Conservation (phyloP, 257 asterid species). For the Jasminum sambac region DNA sequence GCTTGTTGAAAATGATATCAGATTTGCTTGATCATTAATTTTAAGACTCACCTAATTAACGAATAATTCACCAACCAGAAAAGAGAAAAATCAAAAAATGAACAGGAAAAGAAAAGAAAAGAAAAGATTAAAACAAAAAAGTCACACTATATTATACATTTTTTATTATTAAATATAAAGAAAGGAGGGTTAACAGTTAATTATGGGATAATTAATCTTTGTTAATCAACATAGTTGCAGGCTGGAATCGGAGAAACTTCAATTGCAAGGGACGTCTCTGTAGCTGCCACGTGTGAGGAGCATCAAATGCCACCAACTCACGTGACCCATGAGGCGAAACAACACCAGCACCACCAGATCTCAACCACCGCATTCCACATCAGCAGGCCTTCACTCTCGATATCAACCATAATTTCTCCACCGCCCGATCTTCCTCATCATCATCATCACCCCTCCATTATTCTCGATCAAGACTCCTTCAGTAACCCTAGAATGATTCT, state of each 20-base stretch:
- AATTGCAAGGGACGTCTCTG: constrained; percentile 50
- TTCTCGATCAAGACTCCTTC: constrained; percentile 72
- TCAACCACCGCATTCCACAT: constrained; percentile 65
- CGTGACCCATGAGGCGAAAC: constrained; percentile 47
- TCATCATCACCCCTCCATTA: constrained; percentile 65
- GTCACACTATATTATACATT: neutral
- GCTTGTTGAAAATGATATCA: constrained; percentile 51
- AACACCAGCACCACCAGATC: constrained; percentile 47
- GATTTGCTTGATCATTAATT: constrained; percentile 50
- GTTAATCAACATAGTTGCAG: constrained; percentile 28
- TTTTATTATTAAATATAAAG: too few species aligned
- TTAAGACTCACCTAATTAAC: constrained; percentile 32
- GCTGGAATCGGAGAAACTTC: constrained; percentile 64
- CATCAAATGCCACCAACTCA: constrained; percentile 47
- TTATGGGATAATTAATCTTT: neutral
- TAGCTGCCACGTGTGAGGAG: constrained; percentile 49
- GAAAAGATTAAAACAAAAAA: neutral
- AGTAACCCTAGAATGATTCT: constrained; percentile 69
- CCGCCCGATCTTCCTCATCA: constrained; percentile 63
- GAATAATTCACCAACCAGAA: constrained; percentile 35
- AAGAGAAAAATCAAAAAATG: neutral
- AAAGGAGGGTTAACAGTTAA: neutral
- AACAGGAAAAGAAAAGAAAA: neutral
- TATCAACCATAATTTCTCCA: constrained; percentile 73
- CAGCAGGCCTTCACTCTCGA: constrained; percentile 75